These are phyloP conservation scores for Camellia japonica DNA, from an alignment of 148 eudicot genomes.

Conservation along the genomic window DNA sequence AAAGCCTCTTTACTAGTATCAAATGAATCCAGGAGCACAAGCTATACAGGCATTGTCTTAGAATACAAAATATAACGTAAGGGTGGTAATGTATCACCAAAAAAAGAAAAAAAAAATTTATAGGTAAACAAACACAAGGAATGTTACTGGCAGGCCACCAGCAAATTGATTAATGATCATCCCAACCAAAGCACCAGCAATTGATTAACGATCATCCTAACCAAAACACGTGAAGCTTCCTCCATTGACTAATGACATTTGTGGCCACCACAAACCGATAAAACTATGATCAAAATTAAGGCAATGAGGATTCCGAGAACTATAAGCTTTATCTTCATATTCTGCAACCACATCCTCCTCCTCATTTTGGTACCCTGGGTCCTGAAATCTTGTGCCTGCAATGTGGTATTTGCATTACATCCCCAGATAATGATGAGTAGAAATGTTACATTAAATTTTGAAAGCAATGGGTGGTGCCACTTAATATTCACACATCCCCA, in stretches of 20 bases:
- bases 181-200: constrained; percentile 8
- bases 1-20: background rate
- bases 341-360: constrained; percentile 76
- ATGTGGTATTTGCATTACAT: background rate
- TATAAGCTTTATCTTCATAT: constrained; percentile 83
- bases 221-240: background rate
- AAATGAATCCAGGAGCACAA: background rate
- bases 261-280: constrained; percentile 55
- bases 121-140: background rate
- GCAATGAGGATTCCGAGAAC: constrained; percentile 57
- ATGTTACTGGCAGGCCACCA: background rate
- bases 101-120: constrained; percentile 11
- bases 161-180: background rate
- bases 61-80: constrained; percentile 7
- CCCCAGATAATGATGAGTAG: background rate
- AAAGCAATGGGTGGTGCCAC: background rate
- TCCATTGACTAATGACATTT: constrained; percentile 34
- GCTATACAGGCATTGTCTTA: constrained; percentile 27
- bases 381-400: constrained; percentile 86
- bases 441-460: background rate
- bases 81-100: constrained; percentile 4
- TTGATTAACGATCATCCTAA: constrained; percentile 2
- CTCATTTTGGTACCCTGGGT: constrained; percentile 74
- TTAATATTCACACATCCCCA: background rate
- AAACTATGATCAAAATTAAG: constrained; percentile 58